Percentiles rank a stretch among this genome's conserved stretches.
Conservation (phyloP, 371 early-diverging fungal genomes). For the Mucor circinelloides region DNA sequence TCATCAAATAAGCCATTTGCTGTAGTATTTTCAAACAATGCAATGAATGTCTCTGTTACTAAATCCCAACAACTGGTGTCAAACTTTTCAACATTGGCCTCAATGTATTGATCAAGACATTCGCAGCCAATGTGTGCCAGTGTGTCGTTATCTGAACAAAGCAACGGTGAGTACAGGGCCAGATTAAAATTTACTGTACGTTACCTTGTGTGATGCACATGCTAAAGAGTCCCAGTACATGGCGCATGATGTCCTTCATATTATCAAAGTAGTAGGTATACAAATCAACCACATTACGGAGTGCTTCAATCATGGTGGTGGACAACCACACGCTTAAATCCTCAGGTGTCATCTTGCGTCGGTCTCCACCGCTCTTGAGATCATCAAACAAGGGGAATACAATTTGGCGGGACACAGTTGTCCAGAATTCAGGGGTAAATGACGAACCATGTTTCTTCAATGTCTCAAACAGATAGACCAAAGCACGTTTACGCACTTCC, state of each 20-base stretch:
- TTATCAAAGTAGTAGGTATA: constrained; percentile 79
- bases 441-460: constrained; percentile 70
- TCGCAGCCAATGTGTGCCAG: constrained; percentile 90
- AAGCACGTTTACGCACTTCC: constrained; percentile 87
- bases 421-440: constrained; percentile 83
- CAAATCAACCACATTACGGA: constrained; percentile 85
- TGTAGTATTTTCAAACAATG: constrained; percentile 80
- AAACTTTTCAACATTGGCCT: constrained; percentile 74
- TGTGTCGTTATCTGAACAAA: constrained; percentile 75
- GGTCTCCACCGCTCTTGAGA: constrained; percentile 48
- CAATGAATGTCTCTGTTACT: constrained; percentile 66
- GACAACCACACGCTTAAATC: constrained; percentile 62
- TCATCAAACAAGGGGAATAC: constrained; percentile 92
- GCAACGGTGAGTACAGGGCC: not conserved
- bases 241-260: constrained; percentile 68
- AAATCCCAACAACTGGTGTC: constrained; percentile 71
- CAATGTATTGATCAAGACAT: constrained; percentile 88
- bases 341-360: constrained; percentile 45
- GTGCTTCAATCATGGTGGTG: constrained; percentile 78
- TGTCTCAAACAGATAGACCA: constrained; percentile 83
- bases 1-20: constrained; percentile 79
- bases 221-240: constrained; percentile 76
- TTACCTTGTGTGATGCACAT: constrained; percentile 83
- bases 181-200: not conserved
- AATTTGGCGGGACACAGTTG: constrained; percentile 77